Evolutionary conservation across 305 asterid species (phyloP).

Genomic region (Petunia hybrid): DNA sequence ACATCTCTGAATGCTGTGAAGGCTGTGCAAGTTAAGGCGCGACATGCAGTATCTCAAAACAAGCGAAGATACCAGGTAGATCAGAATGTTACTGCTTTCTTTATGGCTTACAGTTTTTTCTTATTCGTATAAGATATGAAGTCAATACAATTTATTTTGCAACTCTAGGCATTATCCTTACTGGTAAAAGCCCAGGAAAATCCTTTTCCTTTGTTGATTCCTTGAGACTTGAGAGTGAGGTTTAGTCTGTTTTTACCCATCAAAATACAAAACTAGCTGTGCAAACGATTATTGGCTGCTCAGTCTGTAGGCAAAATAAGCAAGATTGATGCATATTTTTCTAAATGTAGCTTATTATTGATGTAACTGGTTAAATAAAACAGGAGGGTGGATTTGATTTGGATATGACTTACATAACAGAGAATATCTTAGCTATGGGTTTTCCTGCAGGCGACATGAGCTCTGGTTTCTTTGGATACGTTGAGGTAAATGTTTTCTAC

Average conservation of each 20-base stretch:
- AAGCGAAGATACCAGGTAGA: conserved; percentile 97
- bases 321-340: neutral
- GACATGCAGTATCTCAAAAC: conserved; percentile 95
- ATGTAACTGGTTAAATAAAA: conserved; percentile 24
- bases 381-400: conserved; percentile 98
- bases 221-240: conserved; percentile 12
- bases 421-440: conserved; percentile 98
- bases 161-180: conserved; percentile 18
- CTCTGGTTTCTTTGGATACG: conserved; percentile 95
- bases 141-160: conserved; percentile 22
- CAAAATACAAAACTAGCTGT: conserved; percentile 14
- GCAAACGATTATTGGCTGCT: neutral
- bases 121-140: neutral
- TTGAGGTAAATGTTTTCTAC: conserved; percentile 65
- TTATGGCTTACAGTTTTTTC: neutral
- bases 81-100: conserved; percentile 18
- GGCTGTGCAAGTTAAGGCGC: conserved; percentile 96
- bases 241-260: neutral
- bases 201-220: neutral
- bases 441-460: conserved; percentile 99
- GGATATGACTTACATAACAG: conserved; percentile 99
- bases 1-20: conserved; percentile 89
- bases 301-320: neutral
- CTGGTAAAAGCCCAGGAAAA: conserved; percentile 2
- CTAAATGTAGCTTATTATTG: neutral